Base-by-base conservation (phyloP, 2,329 filamentous ascomycete species). In the Aspergillus uvarum region DNA sequence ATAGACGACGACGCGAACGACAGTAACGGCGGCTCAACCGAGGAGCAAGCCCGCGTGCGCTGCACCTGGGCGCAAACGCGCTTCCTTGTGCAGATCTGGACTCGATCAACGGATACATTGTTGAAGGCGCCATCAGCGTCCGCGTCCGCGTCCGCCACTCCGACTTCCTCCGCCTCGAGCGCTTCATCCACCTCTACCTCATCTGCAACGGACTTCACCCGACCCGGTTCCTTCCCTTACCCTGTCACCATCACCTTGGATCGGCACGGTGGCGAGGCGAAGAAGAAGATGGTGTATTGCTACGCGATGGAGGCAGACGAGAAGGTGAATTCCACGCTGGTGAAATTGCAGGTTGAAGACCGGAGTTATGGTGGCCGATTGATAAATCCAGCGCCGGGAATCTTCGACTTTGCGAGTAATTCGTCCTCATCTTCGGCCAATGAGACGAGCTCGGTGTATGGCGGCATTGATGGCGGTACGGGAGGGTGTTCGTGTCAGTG, bases 21-120 rank as follows among this genome's bases (percentile, higher is more conserved):
- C 51, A 32, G 69, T 6, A 73, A 82, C 51, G 85, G 85, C 29
- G 84, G 84, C 1, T 77, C 79, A 2, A 72, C 73, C 8, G 74
- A 80, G 60, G 70, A 75, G 4, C 73, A 79, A 24, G 82, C 84
- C 3, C 75, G 72, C 2, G 70, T 80, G 5, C 76, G 81, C 29
- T 86, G 84, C 67, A 87, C 85, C 3, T 88, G 84, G 78, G 75
- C 84, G 0, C 80, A 88, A 63, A 88, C 86, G 1, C 80, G 86
- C 3, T 83, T 88, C 65, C 76, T 83, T 5, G 81, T 89, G 1
- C 82, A 85, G 64, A 87, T 89, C 56, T 89, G 85, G 85, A 89
- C 86, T 0, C 81, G 78, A 53, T 72, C 78, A 11, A 72, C 68
- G 1, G 75, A 76, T 50, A 59, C 61, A 0, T 62, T 77, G 19